Percentiles rank a stretch among this genome's conserved stretches.
These are phyloP conservation scores for Plasmodium gonderi DNA, from an alignment of 169 alveolate species.

Conservation along the genomic window DNA sequence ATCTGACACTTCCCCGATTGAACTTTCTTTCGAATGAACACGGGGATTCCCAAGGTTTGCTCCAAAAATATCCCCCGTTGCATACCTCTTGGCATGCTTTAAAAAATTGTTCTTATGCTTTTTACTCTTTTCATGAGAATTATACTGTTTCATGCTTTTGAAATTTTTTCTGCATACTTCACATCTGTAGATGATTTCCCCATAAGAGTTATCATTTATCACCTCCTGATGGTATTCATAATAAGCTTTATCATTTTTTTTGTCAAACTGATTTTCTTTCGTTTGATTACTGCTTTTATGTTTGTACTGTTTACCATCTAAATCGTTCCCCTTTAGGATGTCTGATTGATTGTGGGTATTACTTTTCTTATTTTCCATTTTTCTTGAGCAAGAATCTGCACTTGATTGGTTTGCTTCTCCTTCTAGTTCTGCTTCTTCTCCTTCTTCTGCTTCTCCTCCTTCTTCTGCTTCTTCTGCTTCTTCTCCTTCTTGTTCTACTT, in stretches of 20 bases:
- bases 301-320: not conserved
- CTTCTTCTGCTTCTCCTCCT: not conserved
- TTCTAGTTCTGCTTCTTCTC: not conserved
- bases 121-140: slow-evolving; percentile 81
- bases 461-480: not conserved
- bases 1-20: not conserved
- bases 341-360: no score
- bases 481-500: not conserved
- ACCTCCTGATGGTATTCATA: not conserved
- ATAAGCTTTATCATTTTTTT: not conserved
- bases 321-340: not conserved
- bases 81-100: slow-evolving; percentile 10
- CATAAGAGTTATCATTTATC: not conserved
- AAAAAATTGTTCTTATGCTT: slow-evolving; percentile 78
- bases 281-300: not conserved
- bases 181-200: slow-evolving; percentile 75
- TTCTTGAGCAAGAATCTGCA: not conserved
- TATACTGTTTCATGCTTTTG: slow-evolving; percentile 77
- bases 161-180: slow-evolving; percentile 81
- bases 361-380: not conserved
- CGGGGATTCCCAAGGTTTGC: not conserved
- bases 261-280: not conserved
- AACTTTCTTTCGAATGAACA: not conserved
- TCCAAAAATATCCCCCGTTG: slow-evolving; percentile 1
- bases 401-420: slow-evolving; percentile 5